phyloP scores from a whole-genome alignment of 2,329 filamentous ascomycete genomes.

The Magnaporthiopsis rhizophila region DNA sequence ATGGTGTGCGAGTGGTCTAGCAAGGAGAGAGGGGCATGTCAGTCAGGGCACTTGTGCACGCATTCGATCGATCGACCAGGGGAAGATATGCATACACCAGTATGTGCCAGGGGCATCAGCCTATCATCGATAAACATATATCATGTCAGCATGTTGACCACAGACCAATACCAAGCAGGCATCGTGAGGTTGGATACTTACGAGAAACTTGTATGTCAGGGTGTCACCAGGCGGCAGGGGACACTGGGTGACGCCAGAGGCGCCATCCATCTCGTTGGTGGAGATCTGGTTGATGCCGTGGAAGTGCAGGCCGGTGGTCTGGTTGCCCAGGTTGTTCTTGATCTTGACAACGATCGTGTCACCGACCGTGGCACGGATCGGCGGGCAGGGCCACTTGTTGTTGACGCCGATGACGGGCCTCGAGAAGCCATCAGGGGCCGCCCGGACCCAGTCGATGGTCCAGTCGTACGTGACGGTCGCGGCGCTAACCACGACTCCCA shows the following conservation, averaged over 20 bases:
- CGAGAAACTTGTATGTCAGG: conserved; percentile 45
- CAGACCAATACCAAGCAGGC: not conserved
- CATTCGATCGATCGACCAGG: conserved; percentile 9
- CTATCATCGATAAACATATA: conserved; percentile 15
- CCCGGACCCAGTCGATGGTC: conserved; percentile 32
- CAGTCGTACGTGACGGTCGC: conserved; percentile 28
- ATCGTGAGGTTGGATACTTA: conserved; percentile 17
- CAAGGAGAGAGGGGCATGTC: conserved; percentile 1
- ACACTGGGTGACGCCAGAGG: conserved; percentile 45
- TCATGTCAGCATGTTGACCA: not conserved
- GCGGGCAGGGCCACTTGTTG: conserved; percentile 52
- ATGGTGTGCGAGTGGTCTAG: conserved; percentile 54
- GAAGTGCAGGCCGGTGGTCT: conserved; percentile 45
- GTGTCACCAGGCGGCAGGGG: conserved; percentile 41
- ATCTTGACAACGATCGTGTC: conserved; percentile 42
- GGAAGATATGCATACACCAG: conserved; percentile 29
- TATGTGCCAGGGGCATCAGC: conserved; percentile 35
- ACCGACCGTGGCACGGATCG: conserved; percentile 41
- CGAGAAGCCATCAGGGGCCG: conserved; percentile 27
- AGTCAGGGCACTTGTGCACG: conserved; percentile 5
- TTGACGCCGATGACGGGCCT: conserved; percentile 46
- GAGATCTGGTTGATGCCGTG: conserved; percentile 50
- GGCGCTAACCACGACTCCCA: conserved; percentile 19
- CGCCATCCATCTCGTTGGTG: conserved; percentile 51
- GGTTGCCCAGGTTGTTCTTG: conserved; percentile 42